Evolutionary conservation across 2,329 filamentous ascomycete genomes (phyloP), one percentile per base, ranked within the genome.

Genomic region (Ophiostoma ips): DNA sequence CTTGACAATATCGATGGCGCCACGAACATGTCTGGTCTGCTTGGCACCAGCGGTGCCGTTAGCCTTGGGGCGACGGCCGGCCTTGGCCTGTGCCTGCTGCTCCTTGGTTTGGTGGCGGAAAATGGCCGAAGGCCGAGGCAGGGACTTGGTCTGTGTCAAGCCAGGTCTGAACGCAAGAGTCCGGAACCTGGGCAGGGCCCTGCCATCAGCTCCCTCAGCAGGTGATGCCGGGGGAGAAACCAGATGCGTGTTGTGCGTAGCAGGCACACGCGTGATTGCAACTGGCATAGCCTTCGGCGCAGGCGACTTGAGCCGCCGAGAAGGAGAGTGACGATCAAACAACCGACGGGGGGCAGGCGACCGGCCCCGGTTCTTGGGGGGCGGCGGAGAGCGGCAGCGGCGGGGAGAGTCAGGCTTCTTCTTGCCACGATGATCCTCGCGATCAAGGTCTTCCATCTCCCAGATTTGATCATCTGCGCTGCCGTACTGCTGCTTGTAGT

Each of bases 1-100:
- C 65, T 95, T 94, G 66, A 95, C 86, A 54, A 95, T 98, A 65
- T 96, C 92, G 57, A 98, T 94, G 34, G 92, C 89, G n/a, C 88
- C 87, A 55, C 92, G 84, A 10, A 87, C 77, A 55, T 92, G 87
- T 38, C 79, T 68, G 47, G 82, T 75, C 52, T 68, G 50, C 10
- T 48, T 54, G 28, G 35, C 43, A 34, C 52, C 46, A 13, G 49
- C 66, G 52, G 60, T 55, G 58, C 60, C 50, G 58, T 62, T 55
- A 55, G 65, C 55, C 54, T 57, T 59, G 21, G 54, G 36, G 41
- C 53, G 60, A 47, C 61, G 61, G 3, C 24, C 47, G 12, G 58
- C 46, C 50, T 64, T 65, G 48, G 50, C 55, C 49, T 67, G 60
- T 48, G 70, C 65, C 55, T 62, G 59, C 54, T 72, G 44, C 30